Conservation (phyloP, 164 flowering plant species). For the Vitis vinifera region DNA sequence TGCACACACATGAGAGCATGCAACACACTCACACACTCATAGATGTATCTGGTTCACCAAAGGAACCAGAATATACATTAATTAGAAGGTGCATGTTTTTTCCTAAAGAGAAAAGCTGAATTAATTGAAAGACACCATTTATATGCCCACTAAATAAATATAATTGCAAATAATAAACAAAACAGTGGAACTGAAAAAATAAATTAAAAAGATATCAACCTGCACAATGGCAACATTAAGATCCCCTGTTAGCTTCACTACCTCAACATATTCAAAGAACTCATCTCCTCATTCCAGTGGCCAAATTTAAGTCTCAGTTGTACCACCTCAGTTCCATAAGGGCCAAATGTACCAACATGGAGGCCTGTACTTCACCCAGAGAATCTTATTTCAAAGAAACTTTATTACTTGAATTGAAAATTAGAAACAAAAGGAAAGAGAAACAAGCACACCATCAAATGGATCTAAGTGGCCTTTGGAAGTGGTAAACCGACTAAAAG, state of each 20-base stretch:
- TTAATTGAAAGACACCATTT: background rate
- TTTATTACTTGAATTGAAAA: background rate
- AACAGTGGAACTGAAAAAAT: background rate
- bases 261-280: constrained; percentile 96
- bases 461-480: constrained; percentile 71
- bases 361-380: constrained; percentile 52
- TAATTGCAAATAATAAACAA: constrained; percentile 5
- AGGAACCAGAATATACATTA: constrained; percentile 1
- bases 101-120: too few relatives aligned
- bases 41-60: constrained; percentile 45
- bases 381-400: constrained; percentile 1
- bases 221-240: constrained; percentile 94
- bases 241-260: constrained; percentile 93
- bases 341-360: constrained; percentile 95
- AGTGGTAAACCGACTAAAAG: constrained; percentile 62
- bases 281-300: constrained; percentile 70
- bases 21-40: background rate
- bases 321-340: constrained; percentile 90
- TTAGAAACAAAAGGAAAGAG: background rate
- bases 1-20: background rate
- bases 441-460: constrained; percentile 62
- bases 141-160: background rate
- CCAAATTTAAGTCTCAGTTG: constrained; percentile 91
- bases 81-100: background rate
- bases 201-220: constrained; percentile 36